Evolutionary conservation across 2,329 filamentous ascomycete species (phyloP), one percentile per base, ranked within the genome.

Genomic region (Coccinonectria pachysandricola): DNA sequence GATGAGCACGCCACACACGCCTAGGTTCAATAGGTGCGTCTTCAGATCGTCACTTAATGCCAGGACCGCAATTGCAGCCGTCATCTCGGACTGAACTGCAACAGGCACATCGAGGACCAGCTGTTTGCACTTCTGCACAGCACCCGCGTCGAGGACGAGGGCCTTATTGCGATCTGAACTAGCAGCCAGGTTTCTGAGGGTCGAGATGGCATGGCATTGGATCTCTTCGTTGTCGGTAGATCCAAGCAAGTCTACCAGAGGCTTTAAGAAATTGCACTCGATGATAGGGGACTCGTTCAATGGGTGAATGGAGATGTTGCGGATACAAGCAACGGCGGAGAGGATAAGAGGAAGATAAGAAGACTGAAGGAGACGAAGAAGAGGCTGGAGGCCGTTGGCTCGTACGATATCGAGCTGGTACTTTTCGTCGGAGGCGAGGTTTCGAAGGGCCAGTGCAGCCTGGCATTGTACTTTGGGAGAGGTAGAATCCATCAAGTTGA

Each of bases 191-290:
- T 98, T 98, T 37, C 91, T 77, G 24, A 98, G 69, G 0, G 91
- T 98, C 5, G 91, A 96, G 40, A 98, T 98, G 31, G 91, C 91
- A 50, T 98, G 91, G 51, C 91, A 98, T 53, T 98, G 91, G 26
- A 98, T 98, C 53, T 98, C 91, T 56, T 98, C 91, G 50, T 95
- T 95, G 45, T 96, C 88, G 1, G 87, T 95, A 7, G 86, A 92
- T 26, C 91, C 88, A 6, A 98, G 71, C 2, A 98, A 69, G 41
- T 96, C 87, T 13, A 98, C 91, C 29, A 98, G 61, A 1, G 91
- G 91, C 52, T 86, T 87, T 34, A 98, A 60, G 57, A 98, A 98
- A 32, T 88, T 91, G 20, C 88, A 88, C 49, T 98, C 91, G 48
- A 98, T 98, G 40, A 98, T 98, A 1, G 91, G 91, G 8, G 88